Conservation (phyloP, 148 eudicot genomes). For the Fagopyrum homotropicum region DNA sequence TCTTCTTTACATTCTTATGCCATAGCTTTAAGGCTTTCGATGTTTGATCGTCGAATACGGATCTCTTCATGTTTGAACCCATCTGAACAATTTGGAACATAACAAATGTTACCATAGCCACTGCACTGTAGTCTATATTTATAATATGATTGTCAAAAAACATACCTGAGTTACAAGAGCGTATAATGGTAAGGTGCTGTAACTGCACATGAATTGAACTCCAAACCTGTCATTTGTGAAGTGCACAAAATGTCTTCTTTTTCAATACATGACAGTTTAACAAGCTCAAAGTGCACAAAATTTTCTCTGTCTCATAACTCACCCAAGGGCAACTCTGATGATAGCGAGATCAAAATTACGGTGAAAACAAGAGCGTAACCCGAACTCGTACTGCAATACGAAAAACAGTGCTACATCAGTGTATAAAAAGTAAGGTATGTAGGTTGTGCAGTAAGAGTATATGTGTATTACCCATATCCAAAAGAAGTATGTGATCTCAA, state of each 20-base stretch:
- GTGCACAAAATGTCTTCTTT: background rate
- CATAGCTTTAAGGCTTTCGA: conserved; percentile 67
- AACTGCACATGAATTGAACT: conserved; percentile 67
- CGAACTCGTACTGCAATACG: conserved; percentile 64
- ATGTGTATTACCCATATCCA: conserved; percentile 71
- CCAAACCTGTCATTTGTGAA: conserved; percentile 34
- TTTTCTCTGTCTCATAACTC: conserved; percentile 13
- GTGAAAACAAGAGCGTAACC: conserved; percentile 60
- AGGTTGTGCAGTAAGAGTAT: background rate
- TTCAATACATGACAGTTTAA: background rate
- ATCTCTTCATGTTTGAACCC: conserved; percentile 85
- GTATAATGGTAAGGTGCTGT: conserved; percentile 74
- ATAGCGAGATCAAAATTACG: conserved; percentile 25
- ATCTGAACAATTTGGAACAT: conserved; percentile 34
- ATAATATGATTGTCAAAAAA: background rate
- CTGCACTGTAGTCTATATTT: background rate
- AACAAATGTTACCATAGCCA: background rate
- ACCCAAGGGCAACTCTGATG: conserved; percentile 57
- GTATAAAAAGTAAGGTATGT: background rate
- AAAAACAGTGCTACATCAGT: conserved; percentile 3
- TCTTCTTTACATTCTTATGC: conserved; percentile 69
- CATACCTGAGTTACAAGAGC: conserved; percentile 81
- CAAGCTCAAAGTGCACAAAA: no score
- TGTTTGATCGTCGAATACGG: conserved; percentile 87
- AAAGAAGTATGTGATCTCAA: conserved; percentile 78